These are phyloP conservation scores for Cystobasidiopsis lactophilus DNA, from an alignment of 768 basidiomycete species.

Conservation along the genomic window DNA sequence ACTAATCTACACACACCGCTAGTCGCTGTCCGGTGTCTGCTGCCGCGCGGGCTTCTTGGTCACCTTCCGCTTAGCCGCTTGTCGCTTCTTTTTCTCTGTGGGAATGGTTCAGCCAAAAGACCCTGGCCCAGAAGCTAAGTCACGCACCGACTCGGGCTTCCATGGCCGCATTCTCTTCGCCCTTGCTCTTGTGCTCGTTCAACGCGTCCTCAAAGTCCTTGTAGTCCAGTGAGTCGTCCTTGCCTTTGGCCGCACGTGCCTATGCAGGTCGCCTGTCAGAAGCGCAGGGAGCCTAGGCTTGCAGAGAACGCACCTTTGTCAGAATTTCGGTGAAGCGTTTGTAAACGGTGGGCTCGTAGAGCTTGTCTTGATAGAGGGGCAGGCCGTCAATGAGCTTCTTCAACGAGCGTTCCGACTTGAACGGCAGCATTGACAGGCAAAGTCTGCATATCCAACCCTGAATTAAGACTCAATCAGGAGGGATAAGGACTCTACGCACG, in stretches of 20 bases:
- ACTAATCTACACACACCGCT: too few relatives aligned
- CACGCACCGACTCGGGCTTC: conserved; percentile 7
- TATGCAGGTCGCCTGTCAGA: conserved; percentile 20
- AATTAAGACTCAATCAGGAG: too few relatives aligned
- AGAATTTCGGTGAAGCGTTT: conserved; percentile 70
- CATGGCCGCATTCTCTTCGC: conserved; percentile 63
- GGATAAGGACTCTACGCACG: conserved; percentile 20
- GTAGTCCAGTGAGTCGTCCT: conserved; percentile 77
- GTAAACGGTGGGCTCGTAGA: conserved; percentile 68
- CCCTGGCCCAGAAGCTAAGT: too few relatives aligned
- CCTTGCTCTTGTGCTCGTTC: conserved; percentile 58
- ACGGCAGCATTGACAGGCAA: conserved; percentile 79
- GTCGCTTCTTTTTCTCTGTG: background rate
- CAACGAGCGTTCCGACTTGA: conserved; percentile 87
- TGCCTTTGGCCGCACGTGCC: conserved; percentile 76
- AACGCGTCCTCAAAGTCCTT: conserved; percentile 86
- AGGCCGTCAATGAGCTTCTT: conserved; percentile 89
- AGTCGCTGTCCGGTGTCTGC: background rate
- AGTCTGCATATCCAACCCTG: conserved; percentile 32
- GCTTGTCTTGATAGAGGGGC: conserved; percentile 83
- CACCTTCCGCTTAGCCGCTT: conserved; percentile 4
- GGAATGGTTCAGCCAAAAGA: too few relatives aligned
- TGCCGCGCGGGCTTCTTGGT: background rate
- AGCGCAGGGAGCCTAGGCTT: background rate
- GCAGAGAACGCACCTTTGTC: conserved; percentile 39